These are phyloP conservation scores for Wallacemonas sp. DNA, from an alignment of 208 protist genomes.

Conservation along the genomic window DNA sequence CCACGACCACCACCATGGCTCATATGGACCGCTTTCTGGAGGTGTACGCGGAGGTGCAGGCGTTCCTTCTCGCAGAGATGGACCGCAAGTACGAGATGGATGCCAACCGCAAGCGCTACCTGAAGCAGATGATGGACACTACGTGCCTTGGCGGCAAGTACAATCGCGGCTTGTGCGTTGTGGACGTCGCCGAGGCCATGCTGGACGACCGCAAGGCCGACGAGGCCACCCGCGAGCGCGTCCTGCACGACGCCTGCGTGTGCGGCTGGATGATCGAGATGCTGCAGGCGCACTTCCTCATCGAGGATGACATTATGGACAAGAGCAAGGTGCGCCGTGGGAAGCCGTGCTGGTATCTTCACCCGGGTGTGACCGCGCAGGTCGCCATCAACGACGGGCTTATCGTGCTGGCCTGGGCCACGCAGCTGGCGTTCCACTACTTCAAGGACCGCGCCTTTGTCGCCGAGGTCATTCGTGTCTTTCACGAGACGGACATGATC, in stretches of 20 bases:
- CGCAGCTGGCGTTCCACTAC: conserved; percentile 92
- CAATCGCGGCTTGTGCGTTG: conserved; percentile 87
- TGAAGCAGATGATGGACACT: conserved; percentile 84
- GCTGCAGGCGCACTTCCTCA: conserved; percentile 97
- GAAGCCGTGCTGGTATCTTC: conserved; percentile 95
- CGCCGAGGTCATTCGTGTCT: conserved; percentile 88
- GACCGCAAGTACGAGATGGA: conserved; percentile 71
- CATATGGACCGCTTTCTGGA: conserved; percentile 72
- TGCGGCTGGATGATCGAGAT: conserved; percentile 95
- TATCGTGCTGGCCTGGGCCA: conserved; percentile 92
- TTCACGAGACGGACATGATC: conserved; percentile 91
- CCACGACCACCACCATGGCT: conserved; percentile 29
- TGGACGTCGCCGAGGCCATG: conserved; percentile 72
- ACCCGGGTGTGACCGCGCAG: conserved; percentile 88
- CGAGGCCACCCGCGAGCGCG: conserved; percentile 42
- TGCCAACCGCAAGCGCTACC: conserved; percentile 65
- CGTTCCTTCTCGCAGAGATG: conserved; percentile 54
- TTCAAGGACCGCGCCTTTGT: conserved; percentile 88
- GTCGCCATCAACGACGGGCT: conserved; percentile 97
- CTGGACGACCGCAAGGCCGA: conserved; percentile 52
- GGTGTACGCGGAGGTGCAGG: conserved; percentile 82
- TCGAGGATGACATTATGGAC: conserved; percentile 99
- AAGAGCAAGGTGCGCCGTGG: conserved; percentile 93
- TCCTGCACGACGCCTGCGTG: conserved; percentile 88
- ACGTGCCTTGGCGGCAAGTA: conserved; percentile 91